Evolutionary conservation across 768 basidiomycete species (phyloP), one percentile per base, ranked within the genome.

Genomic region (Cytidiella melzeri): DNA sequence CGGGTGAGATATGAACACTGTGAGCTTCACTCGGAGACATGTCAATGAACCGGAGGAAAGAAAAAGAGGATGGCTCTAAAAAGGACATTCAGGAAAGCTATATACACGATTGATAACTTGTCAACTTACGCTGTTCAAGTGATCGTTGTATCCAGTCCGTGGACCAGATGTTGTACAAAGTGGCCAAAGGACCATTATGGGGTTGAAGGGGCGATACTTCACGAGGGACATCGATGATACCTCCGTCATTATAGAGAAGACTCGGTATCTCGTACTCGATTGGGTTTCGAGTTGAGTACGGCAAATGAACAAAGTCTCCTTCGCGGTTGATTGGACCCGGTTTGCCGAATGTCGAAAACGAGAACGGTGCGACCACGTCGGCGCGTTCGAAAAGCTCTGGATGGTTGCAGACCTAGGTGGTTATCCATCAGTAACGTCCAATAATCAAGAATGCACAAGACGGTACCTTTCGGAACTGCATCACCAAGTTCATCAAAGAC

Each of bases 351-450:
- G 75, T 71, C 41, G 84, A 81, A 64, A 98, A 96, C 1, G 94
- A 87, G 64, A 90, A 91, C 1, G 96, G 94, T 0, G 94, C 87
- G 9, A 87, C 76, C 37, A 99, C 94, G 64, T 98, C 96, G 23
- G 94, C 94, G 13, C 96, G 82, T 64, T 98, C 93, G 64, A 99
- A 99, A 24, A 99, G 76, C 64, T 98, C 95, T 0, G 96, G 96
- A 58, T 99, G 96, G 60, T 97, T 98, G 75, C 95, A 98, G 55
- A 95, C 92, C 88, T 90, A 30, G 43, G 47, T 6, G 19, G n/a
- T 44, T 41, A 45, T 41, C 52, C 27, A 45, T 41, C 19, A 19
- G 20, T 21, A n/a, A 47, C n/a, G 43, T 24, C 38, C 19, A 40
- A 21, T 42, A 25, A 25, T n/a, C 23, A 50, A 41, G 19, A 23